Evolutionary conservation across 1,284 basidiomycete species (phyloP), one percentile per base, ranked within the genome.

Genomic region (Marasmius oreades): DNA sequence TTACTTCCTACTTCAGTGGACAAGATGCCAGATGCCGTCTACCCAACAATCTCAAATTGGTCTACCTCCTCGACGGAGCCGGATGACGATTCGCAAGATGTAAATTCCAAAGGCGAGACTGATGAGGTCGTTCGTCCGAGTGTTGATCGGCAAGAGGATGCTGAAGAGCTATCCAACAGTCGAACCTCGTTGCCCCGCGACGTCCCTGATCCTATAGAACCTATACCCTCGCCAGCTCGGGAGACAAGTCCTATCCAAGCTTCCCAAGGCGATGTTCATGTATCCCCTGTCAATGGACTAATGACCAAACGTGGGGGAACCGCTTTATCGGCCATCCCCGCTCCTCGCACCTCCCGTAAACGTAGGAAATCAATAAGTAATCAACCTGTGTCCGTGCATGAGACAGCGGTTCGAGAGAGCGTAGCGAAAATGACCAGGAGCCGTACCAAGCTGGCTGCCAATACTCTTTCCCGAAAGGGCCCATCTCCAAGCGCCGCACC

Each of bases 141-240:
- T 12, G 44, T 45, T 24, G 48, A 26, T 14, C 31, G 50, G 37
- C 8, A 52, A n/a, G 51, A 10, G 18, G 16, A 10, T 24, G 36
- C 36, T 16, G 36, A 52, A 22, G 20, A 39, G 2, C 6, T 18
- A 18, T 18, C 33, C 3, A 31, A 22, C 12, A 10, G 34, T 33
- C 34, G 31, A 12, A 33, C 26, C 34, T 16, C 18, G 52, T 5
- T 3, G 31, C 24, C 5, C 36, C 22, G 8, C 42, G 34, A 55
- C 11, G 55, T 51, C 51, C 23, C 42, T 14, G 57, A 59, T 24
- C 55, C 58, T 39, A 59, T 59, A 23, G 55, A 59, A 24, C 47
- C 58, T 34, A 34, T 51, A 16, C 5, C 50, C 5, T 36, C 46
- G 7, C 33, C 46, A 16, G 45, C 46, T 6, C 51, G 55, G 12